Conservation (phyloP, 768 basidiomycete genomes). For the Leccinum longicurvipes region DNA sequence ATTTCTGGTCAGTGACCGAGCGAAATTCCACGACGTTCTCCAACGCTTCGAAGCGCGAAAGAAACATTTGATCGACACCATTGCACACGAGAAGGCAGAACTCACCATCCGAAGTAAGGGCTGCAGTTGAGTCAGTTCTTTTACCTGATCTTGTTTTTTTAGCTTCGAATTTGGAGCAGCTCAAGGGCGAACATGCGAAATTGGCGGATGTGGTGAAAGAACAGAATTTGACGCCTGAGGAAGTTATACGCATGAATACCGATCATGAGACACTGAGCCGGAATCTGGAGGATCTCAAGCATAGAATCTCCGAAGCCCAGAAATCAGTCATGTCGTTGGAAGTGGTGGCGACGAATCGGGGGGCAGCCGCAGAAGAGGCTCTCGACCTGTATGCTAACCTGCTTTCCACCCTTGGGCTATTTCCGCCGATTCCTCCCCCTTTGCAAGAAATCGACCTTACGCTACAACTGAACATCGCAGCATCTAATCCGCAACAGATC, state of each 20-base stretch:
- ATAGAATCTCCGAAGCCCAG: constrained; percentile 72
- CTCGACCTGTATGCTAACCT: constrained; percentile 75
- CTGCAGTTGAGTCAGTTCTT: background rate
- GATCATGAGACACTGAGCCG: constrained; percentile 78
- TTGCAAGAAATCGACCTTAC: constrained; percentile 72
- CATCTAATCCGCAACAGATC: constrained; percentile 65
- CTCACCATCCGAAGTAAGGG: constrained; percentile 51
- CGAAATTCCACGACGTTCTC: constrained; percentile 76
- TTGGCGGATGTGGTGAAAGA: constrained; percentile 67
- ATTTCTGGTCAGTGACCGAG: constrained; percentile 65
- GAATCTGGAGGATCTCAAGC: constrained; percentile 71
- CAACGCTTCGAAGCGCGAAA: constrained; percentile 67
- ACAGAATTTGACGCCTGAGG: constrained; percentile 90
- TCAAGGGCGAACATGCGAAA: constrained; percentile 61
- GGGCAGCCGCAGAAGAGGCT: constrained; percentile 77
- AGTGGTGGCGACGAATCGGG: constrained; percentile 76
- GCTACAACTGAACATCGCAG: constrained; percentile 77
- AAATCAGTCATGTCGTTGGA: constrained; percentile 76
- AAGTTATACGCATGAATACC: constrained; percentile 86
- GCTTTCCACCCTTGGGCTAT: constrained; percentile 71
- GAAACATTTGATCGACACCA: constrained; percentile 63
- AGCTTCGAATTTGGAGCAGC: constrained; percentile 62
- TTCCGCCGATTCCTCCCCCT: constrained; percentile 69
- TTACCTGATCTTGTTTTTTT: constrained; percentile 5
- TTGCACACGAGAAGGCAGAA: constrained; percentile 66